A percentile compares a stretch with the other conserved stretches of the same genome.
phyloP scores from a whole-genome alignment of 1,139 yeast genomes.

The Suhomyces taliae region DNA sequence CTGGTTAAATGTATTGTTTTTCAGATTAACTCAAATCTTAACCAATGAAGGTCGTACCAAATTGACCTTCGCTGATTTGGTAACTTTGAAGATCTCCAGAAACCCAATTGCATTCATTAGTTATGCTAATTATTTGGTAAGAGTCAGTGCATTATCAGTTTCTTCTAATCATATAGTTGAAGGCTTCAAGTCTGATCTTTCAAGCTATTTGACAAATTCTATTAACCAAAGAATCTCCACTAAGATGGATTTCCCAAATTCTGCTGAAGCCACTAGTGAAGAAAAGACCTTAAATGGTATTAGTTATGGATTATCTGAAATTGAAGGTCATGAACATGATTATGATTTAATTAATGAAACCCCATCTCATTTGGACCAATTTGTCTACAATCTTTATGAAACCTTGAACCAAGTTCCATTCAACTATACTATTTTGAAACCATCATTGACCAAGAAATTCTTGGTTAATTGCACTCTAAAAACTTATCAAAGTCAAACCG shows the following conservation, averaged over 20 bases:
- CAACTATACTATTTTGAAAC: slow-evolving; percentile 24
- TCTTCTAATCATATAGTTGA: slow-evolving; percentile 22
- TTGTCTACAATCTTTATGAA: slow-evolving; percentile 36
- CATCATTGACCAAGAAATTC: slow-evolving; percentile 32
- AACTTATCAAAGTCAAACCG: slow-evolving; percentile 41
- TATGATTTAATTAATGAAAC: slow-evolving; percentile 5
- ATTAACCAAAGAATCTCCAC: slow-evolving; percentile 22
- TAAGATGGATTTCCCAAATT: slow-evolving; percentile 35
- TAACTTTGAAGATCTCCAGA: slow-evolving; percentile 24
- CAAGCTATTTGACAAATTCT: slow-evolving; percentile 26
- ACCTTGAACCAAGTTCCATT: slow-evolving; percentile 27
- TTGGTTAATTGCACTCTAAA: slow-evolving; percentile 32
- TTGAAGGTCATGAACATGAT: slow-evolving; percentile 6
- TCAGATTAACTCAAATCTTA: slow-evolving; percentile 25
- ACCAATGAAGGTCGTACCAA: slow-evolving; percentile 21
- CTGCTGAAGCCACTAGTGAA: slow-evolving; percentile 20
- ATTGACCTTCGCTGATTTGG: slow-evolving; percentile 19
- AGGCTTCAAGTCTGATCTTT: slow-evolving; percentile 33
- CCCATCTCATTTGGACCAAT: slow-evolving; percentile 28
- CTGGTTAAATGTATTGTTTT: slow-evolving; percentile 40
- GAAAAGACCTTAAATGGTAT: slow-evolving; percentile 4
- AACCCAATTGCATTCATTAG: slow-evolving; percentile 30
- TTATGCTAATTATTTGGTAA: slow-evolving; percentile 31
- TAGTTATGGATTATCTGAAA: slow-evolving; percentile 3
- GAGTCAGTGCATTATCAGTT: slow-evolving; percentile 15